phyloP scores from a whole-genome alignment of 148 eudicot genomes.

The Vaccinium corymbosum region DNA sequence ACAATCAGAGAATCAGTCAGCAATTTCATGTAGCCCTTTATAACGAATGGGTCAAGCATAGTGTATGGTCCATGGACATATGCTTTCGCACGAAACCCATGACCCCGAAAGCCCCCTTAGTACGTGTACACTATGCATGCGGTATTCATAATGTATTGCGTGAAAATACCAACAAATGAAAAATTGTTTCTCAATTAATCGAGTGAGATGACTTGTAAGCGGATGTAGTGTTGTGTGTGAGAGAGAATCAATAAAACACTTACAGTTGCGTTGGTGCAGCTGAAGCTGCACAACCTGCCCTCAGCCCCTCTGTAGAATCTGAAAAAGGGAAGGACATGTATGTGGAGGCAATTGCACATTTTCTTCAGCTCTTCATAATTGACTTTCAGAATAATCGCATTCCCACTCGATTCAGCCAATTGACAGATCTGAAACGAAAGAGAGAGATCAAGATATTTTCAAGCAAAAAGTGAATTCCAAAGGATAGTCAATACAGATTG shows the following conservation, averaged over 20 bases:
- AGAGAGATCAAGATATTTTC: not conserved
- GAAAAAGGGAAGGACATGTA: slow-evolving; percentile 87
- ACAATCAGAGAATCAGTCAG: not conserved
- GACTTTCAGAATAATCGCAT: slow-evolving; percentile 64
- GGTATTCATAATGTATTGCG: not conserved
- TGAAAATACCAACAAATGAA: not conserved
- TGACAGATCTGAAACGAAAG: slow-evolving; percentile 64
- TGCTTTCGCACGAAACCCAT: not conserved
- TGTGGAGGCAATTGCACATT: slow-evolving; percentile 71
- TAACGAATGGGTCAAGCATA: no score
- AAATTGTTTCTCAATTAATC: not conserved
- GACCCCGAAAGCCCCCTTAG: not conserved
- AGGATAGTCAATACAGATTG: not conserved
- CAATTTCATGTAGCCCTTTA: not conserved
- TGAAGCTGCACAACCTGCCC: slow-evolving; percentile 81
- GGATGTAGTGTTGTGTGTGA: not conserved
- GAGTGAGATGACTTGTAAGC: not conserved
- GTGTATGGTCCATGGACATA: no score
- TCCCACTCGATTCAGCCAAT: slow-evolving; percentile 70
- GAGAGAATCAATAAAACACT: slow-evolving; percentile 10
- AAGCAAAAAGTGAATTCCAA: not conserved
- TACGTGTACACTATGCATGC: no score
- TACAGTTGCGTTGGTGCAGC: slow-evolving; percentile 77
- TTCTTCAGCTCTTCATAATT: slow-evolving; percentile 70
- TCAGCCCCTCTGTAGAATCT: slow-evolving; percentile 81